Evolutionary conservation across 2,329 filamentous ascomycete species (phyloP), one percentile per base, ranked within the genome.

Genomic region (Rutstroemia sp.): DNA sequence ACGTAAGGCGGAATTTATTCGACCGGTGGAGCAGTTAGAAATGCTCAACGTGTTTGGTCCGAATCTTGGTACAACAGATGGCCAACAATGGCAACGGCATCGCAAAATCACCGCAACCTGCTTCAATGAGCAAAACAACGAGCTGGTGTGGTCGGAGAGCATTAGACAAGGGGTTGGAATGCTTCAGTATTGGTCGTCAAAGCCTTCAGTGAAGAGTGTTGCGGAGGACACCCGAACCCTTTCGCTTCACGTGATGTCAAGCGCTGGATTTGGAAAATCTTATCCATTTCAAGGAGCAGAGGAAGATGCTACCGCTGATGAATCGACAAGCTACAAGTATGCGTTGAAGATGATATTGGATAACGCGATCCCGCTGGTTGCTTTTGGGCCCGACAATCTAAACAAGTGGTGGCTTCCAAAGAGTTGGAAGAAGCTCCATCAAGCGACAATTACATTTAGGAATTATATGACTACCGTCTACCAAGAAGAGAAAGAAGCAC

Each of bases 231-330:
- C 45, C 4, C 16, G 44, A 2, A 48, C 34, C 2, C 16, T 54
- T 5, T 48, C 51, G 14, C 21, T 54, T 16, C 42, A 48, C 21
- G 51, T 54, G 8, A 54, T 54, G 51, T 39, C 30, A 16, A 39
- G 51, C 21, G 51, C 51, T 48, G 51, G 44, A 2, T 54, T 48
- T n/a, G 51, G 51, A 2, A 54, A 54, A n/a, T 54, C 51, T 19
- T 54, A 54, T 40, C 44, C 51, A 19, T 48, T 40, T 38, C 51
- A 39, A 40, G 40, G 51, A 38, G 27, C 40, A 17, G 51, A 47
- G 19, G 51, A 53, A 46, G 27, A 53, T 14, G 21, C 44, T 16
- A 9, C 34, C 5, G 10, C n/a, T 12, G 36, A 39, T 39, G 30
- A 30, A 19, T 38, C 44, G 8, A 21, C 44, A 16, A 39, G 25